A percentile compares a stretch with the other conserved stretches of the same genome.
These are phyloP conservation scores for Colletotrichum noveboracense DNA, from an alignment of 2,329 filamentous ascomycete species.

Conservation along the genomic window DNA sequence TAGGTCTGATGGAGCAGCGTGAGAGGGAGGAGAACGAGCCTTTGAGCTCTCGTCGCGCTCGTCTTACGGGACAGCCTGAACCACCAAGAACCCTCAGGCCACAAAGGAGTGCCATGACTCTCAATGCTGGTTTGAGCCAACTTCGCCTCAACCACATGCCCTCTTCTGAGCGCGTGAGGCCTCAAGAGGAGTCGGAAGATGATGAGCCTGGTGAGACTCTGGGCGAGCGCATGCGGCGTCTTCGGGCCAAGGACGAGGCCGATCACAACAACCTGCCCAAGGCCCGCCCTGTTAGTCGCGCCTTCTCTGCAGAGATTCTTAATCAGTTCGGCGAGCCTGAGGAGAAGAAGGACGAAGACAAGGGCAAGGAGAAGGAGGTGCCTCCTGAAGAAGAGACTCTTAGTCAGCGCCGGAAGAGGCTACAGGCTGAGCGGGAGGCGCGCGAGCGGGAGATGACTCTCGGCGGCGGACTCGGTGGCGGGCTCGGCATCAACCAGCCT, in stretches of 20 bases:
- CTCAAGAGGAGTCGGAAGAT: constrained; percentile 31
- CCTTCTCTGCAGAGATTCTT: constrained; percentile 74
- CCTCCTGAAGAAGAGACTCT: constrained; percentile 71
- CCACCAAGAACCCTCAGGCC: constrained; percentile 36
- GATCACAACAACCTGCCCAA: constrained; percentile 52
- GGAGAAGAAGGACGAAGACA: constrained; percentile 37
- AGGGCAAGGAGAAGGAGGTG: constrained; percentile 33
- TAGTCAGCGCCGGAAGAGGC: constrained; percentile 74
- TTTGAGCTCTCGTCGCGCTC: constrained; percentile 75
- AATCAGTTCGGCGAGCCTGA: constrained; percentile 62
- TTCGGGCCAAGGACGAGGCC: constrained; percentile 62
- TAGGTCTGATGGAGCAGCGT: constrained; percentile 80
- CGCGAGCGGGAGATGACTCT: constrained; percentile 60
- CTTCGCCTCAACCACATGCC: constrained; percentile 30
- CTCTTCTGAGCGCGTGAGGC: constrained; percentile 20
- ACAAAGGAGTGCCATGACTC: constrained; percentile 51
- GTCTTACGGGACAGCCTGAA: constrained; percentile 68
- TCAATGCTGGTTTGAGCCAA: constrained; percentile 35
- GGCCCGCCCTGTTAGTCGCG: constrained; percentile 64
- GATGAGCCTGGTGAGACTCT: constrained; percentile 69
- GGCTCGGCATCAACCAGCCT: constrained; percentile 25
- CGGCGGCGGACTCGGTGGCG: constrained; percentile 19
- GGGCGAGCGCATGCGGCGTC: constrained; percentile 66
- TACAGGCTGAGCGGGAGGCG: constrained; percentile 74
- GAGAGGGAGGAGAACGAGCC: constrained; percentile 94